phyloP scores from a whole-genome alignment of 2,329 filamentous ascomycete species.

The Arthroderma sp. region DNA sequence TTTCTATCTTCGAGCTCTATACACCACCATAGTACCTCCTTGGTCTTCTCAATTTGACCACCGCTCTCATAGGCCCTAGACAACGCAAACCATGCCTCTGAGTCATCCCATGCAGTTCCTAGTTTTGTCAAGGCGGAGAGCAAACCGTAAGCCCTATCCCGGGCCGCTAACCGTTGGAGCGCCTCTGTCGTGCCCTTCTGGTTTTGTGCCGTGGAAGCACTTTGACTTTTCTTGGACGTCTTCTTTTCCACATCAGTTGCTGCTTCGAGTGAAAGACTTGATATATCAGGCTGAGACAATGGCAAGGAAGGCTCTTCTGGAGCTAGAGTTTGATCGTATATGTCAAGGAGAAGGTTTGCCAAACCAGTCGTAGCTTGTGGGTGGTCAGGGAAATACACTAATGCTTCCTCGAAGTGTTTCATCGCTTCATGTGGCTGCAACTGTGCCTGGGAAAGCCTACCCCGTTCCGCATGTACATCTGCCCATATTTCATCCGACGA shows the following conservation, averaged over 20 bases:
- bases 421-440: constrained; percentile 55
- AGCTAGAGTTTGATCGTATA: constrained; percentile 48
- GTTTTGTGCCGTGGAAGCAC: too few species aligned
- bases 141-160: constrained; percentile 77
- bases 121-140: constrained; percentile 72
- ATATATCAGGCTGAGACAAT: constrained; percentile 15
- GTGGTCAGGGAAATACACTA: constrained; percentile 70
- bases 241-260: too few species aligned
- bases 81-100: constrained; percentile 85
- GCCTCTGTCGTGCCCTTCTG: constrained; percentile 47
- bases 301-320: constrained; percentile 20
- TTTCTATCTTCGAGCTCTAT: constrained; percentile 82
- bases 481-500: constrained; percentile 74
- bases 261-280: constrained; percentile 14
- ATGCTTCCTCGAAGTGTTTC: constrained; percentile 65
- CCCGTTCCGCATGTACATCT: constrained; percentile 70
- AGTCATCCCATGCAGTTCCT: constrained; percentile 76
- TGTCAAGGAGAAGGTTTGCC: constrained; percentile 72
- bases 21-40: constrained; percentile 93
- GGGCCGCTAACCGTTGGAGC: constrained; percentile 71
- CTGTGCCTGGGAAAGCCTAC: constrained; percentile 51
- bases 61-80: constrained; percentile 79
- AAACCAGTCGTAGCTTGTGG: constrained; percentile 66
- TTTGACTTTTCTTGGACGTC: constrained; percentile 2
- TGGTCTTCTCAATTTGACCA: constrained; percentile 73